Evolutionary conservation across 768 basidiomycete species (phyloP).

Genomic region (Amanita polypyramis): DNA sequence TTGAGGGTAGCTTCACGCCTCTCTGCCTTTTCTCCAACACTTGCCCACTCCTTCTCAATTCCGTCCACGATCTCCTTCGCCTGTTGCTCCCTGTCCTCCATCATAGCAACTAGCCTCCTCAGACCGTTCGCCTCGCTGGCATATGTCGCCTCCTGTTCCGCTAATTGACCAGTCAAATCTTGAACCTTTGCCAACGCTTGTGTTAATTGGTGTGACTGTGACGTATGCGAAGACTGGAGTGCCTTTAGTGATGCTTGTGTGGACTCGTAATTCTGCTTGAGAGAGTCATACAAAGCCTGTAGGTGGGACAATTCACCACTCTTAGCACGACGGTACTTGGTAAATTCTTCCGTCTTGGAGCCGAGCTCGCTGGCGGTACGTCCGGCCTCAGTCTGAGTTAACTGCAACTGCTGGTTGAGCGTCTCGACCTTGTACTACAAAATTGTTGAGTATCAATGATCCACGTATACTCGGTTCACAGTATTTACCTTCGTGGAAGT

Average conservation of each 20-base stretch:
- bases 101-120: slow-evolving; percentile 66
- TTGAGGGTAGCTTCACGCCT: slow-evolving; percentile 53
- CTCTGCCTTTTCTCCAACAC: slow-evolving; percentile 59
- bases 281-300: slow-evolving; percentile 67
- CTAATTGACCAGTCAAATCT: slow-evolving; percentile 65
- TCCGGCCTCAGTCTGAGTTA: slow-evolving; percentile 67
- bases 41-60: slow-evolving; percentile 77
- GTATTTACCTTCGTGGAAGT: slow-evolving; percentile 60
- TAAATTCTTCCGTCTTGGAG: slow-evolving; percentile 71
- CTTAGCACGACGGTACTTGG: slow-evolving; percentile 73
- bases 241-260: slow-evolving; percentile 61
- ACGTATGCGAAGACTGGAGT: slow-evolving; percentile 59
- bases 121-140: slow-evolving; percentile 66
- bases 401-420: slow-evolving; percentile 68
- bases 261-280: slow-evolving; percentile 57
- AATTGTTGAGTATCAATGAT: background rate
- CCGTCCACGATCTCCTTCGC: slow-evolving; percentile 73
- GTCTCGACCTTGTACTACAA: slow-evolving; percentile 79
- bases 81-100: slow-evolving; percentile 84
- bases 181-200: slow-evolving; percentile 70
- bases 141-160: slow-evolving; percentile 79
- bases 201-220: slow-evolving; percentile 66
- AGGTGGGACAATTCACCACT: slow-evolving; percentile 68
- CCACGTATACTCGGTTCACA: too few relatives aligned
- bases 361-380: slow-evolving; percentile 60